phyloP scores from a whole-genome alignment of 495 filamentous ascomycete genomes.

The Neurospora sp. region DNA sequence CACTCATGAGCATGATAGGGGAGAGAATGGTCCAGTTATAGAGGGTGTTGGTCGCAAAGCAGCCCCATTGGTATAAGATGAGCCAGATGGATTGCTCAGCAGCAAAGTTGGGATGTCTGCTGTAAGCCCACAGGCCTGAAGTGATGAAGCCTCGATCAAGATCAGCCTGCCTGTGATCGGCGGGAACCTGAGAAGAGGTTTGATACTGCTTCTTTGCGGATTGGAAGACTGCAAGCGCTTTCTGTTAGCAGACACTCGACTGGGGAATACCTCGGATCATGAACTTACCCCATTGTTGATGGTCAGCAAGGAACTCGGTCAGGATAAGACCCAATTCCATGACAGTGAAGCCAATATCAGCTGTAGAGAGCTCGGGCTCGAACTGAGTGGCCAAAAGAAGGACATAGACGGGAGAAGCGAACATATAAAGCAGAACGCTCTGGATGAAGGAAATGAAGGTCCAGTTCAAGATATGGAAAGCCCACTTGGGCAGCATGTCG shows the following conservation, averaged over 20 bases:
- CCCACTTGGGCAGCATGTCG: slow-evolving; percentile 25
- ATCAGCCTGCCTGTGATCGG: slow-evolving; percentile 53
- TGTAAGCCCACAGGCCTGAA: slow-evolving; percentile 73
- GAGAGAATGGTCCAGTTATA: slow-evolving; percentile 77
- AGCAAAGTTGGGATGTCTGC: slow-evolving; percentile 88
- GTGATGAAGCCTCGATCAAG: slow-evolving; percentile 88
- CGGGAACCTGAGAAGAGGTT: slow-evolving; percentile 57
- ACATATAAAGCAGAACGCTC: slow-evolving; percentile 61
- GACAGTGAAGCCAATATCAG: slow-evolving; percentile 60
- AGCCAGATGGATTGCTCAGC: slow-evolving; percentile 92
- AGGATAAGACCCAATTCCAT: slow-evolving; percentile 59
- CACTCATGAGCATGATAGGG: slow-evolving; percentile 51
- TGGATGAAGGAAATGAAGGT: slow-evolving; percentile 81
- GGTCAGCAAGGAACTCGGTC: slow-evolving; percentile 73
- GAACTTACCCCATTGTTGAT: slow-evolving; percentile 79
- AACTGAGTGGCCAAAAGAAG: slow-evolving; percentile 48
- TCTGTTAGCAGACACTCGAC: slow-evolving; percentile 9
- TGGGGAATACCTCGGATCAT: neutral
- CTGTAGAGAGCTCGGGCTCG: slow-evolving; percentile 32
- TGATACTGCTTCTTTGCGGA: slow-evolving; percentile 67
- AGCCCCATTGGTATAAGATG: slow-evolving; percentile 74
- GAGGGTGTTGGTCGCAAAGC: slow-evolving; percentile 54
- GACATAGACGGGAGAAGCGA: slow-evolving; percentile 75
- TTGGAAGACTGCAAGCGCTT: slow-evolving; percentile 51
- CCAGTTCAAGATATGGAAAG: slow-evolving; percentile 79